These are phyloP conservation scores for Coemansia sp. DNA, from an alignment of 192 early-diverging fungal species.

Conservation along the genomic window DNA sequence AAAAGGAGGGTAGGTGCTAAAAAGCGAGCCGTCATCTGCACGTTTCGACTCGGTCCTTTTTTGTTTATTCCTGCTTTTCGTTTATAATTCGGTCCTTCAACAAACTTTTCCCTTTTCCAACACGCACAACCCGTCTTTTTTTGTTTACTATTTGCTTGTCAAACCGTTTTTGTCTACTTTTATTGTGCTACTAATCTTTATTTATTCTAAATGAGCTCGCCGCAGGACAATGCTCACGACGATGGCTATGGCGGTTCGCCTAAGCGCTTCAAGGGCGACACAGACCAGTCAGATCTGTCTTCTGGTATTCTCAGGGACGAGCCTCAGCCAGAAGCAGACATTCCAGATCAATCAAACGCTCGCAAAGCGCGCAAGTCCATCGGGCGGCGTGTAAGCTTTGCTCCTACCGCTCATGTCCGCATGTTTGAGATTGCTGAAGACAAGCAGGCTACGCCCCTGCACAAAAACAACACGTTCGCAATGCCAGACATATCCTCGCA, in stretches of 20 bases:
- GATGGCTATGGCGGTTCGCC: slow-evolving; percentile 6
- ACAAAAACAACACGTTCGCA: slow-evolving; percentile 24
- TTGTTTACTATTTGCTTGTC: not conserved
- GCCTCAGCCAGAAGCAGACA: slow-evolving; percentile 6
- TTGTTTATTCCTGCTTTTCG: too few relatives aligned
- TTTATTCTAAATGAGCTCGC: slow-evolving; percentile 5
- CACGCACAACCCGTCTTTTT: not conserved
- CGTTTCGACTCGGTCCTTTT: too few relatives aligned
- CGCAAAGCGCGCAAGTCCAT: slow-evolving; percentile 48
- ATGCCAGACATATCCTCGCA: slow-evolving; percentile 52
- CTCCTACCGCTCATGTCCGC: slow-evolving; percentile 47
- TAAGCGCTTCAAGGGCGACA: slow-evolving; percentile 7
- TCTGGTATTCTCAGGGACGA: slow-evolving; percentile 27
- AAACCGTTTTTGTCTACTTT: not conserved
- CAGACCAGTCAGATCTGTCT: slow-evolving; percentile 22
- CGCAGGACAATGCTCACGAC: not conserved
- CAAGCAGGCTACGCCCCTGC: slow-evolving; percentile 14
- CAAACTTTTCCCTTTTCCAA: not conserved
- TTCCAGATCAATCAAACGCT: slow-evolving; percentile 9
- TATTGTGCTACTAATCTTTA: not conserved
- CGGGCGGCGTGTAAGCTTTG: slow-evolving; percentile 51
- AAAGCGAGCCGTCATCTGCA: too few relatives aligned
- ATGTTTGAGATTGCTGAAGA: slow-evolving; percentile 53
- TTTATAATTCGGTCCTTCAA: too few relatives aligned
- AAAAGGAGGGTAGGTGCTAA: too few relatives aligned